phyloP scores from a whole-genome alignment of 805 yeast genomes.

The Wickerhamomyces hampshirensis region DNA sequence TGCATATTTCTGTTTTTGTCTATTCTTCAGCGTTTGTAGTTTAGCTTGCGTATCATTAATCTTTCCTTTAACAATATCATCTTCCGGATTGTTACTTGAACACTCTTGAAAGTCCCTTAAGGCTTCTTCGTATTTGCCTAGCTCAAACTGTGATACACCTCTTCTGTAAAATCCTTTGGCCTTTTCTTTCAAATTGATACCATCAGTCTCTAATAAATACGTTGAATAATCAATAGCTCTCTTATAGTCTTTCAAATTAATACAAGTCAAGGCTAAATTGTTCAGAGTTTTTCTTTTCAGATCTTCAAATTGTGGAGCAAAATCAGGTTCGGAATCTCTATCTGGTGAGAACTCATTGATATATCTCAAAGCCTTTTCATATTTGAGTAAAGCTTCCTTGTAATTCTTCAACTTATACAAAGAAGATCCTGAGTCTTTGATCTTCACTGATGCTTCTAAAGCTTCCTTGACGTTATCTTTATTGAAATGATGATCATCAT shows the following conservation, averaged over 20 bases:
- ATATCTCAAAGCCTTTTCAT: conserved; percentile 61
- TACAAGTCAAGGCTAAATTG: conserved; percentile 53
- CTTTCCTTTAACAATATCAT: conserved; percentile 43
- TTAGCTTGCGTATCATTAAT: conserved; percentile 35
- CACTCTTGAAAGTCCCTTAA: conserved; percentile 43
- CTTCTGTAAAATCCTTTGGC: conserved; percentile 59
- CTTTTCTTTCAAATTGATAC: conserved; percentile 33
- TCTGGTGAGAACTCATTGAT: conserved; percentile 73
- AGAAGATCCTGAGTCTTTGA: conserved; percentile 64
- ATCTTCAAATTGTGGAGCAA: conserved; percentile 43
- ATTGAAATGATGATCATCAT: conserved; percentile 58
- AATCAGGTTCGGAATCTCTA: conserved; percentile 50
- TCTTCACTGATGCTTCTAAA: conserved; percentile 43
- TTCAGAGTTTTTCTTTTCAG: conserved; percentile 36
- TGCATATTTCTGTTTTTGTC: conserved; percentile 51
- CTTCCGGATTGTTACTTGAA: conserved; percentile 39
- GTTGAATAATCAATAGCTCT: conserved; percentile 50
- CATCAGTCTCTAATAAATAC: conserved; percentile 49
- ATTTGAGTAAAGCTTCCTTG: conserved; percentile 55
- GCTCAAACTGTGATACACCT: conserved; percentile 40
- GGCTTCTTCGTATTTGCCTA: conserved; percentile 47
- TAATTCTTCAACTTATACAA: conserved; percentile 50
- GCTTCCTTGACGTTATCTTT: conserved; percentile 52
- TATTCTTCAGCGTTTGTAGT: conserved; percentile 39
- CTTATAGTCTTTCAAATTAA: conserved; percentile 45